Evolutionary conservation across 2,329 filamentous ascomycete genomes (phyloP), one percentile per base, ranked within the genome.

Genomic region (Mycocentrospora acerina): DNA sequence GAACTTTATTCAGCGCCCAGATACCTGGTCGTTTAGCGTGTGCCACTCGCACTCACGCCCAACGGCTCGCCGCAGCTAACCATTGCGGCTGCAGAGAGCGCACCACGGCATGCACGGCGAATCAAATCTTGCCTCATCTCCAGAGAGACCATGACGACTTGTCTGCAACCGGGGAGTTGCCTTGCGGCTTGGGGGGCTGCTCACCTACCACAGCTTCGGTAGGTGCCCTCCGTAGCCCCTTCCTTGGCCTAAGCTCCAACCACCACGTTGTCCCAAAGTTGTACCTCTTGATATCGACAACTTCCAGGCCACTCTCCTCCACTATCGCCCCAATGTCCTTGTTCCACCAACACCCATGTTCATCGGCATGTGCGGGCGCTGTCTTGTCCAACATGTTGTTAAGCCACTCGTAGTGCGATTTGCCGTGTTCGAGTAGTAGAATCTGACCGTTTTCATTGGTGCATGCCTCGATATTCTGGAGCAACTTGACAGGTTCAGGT

Each of bases 271-370:
- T 77, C 22, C 74, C 74, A 44, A 75, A 63, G 46, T 75, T 71
- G 48, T 69, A 67, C 43, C 74, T 64, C 48, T 66, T 64, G 44
- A 74, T 67, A 12, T 60, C 51, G 9, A 74, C 70, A 3, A 77
- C 63, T 42, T 75, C 71, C 30, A 77, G 51, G 12, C 73, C 73
- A 37, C 67, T 72, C n/a, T 71, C 64, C 32, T 70, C 59, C 8
- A 76, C 71, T 37, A 77, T 69, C 38, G 60, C 64, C 7, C 69
- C 72, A 47, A 77, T 74, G 37, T 77, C 74, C 46, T 73, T 73
- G 48, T 77, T 76, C 69, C 70, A 76, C 72, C 73, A 77, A 49
- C 74, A 77, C 13, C 74, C 74, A 44, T 75, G 71, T 30, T 69
- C 62, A 33, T 74, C 68, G 2, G 74, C 74, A 48, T 76, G 74